These are phyloP conservation scores for Fusarium verrucosum DNA, from an alignment of 2,329 filamentous ascomycete genomes.

Conservation along the genomic window DNA sequence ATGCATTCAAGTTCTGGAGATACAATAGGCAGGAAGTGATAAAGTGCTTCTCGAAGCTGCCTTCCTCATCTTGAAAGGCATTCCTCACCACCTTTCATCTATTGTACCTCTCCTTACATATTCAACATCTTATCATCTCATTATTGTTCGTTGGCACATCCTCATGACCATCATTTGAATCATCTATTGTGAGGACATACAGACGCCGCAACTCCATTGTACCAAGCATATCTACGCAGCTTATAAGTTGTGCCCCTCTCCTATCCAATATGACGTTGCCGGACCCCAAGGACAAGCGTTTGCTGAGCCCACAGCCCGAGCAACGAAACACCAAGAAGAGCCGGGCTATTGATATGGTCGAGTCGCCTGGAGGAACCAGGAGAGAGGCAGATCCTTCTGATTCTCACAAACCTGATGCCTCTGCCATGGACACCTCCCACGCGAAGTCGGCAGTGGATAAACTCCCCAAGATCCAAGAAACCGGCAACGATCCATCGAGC, in stretches of 20 bases:
- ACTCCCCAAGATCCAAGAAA: background rate
- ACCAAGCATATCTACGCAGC: background rate
- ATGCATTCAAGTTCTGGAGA: background rate
- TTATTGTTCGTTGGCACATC: background rate
- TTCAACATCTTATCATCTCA: background rate
- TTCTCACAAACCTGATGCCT: background rate
- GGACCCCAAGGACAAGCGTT: constrained; percentile 10
- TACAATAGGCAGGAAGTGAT: background rate
- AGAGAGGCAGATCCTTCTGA: constrained; percentile 12
- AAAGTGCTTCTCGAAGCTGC: background rate
- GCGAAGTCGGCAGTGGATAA: background rate
- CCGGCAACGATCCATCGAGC: background rate
- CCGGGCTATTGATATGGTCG: constrained; percentile 11
- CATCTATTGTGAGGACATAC: background rate
- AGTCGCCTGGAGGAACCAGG: constrained; percentile 33
- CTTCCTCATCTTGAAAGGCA: background rate
- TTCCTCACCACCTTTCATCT: background rate
- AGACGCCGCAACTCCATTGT: background rate
- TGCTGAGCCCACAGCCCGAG: constrained; percentile 24
- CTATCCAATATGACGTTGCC: constrained; percentile 11
- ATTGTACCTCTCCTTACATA: too few relatives aligned
- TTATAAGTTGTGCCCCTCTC: background rate
- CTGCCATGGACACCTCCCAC: background rate
- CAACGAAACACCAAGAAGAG: constrained; percentile 11
- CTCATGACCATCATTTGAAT: background rate